Evolutionary conservation across 352 stramenopile species (phyloP).

Genomic region (Phytophthora citricola): DNA sequence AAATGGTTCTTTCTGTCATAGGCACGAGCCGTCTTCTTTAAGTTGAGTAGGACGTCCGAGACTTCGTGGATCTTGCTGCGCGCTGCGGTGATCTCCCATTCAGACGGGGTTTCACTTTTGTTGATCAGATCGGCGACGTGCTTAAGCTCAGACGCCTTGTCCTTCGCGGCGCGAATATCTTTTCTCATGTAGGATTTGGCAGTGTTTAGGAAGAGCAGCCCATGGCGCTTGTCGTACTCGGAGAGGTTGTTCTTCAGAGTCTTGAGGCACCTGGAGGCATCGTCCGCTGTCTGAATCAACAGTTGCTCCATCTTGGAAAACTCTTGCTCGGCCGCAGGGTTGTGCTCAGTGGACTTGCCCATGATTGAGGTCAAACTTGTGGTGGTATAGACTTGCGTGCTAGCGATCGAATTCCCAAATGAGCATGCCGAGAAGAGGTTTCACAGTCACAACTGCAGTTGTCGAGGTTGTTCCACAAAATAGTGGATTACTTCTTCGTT

Average conservation of each 20-base stretch:
- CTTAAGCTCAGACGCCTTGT: constrained; percentile 22
- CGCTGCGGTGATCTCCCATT: constrained; percentile 20
- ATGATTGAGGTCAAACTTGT: constrained; percentile 9
- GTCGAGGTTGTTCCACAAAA: constrained; percentile 7
- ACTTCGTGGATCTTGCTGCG: constrained; percentile 25
- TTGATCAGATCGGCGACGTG: constrained; percentile 27
- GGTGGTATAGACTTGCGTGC: neutral
- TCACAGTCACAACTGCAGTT: too few species aligned
- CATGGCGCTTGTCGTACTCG: constrained; percentile 29
- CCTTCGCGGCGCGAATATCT: constrained; percentile 28
- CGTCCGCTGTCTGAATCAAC: constrained; percentile 26
- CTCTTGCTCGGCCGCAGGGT: constrained; percentile 14
- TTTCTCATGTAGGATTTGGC: constrained; percentile 29
- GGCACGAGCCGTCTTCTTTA: constrained; percentile 27
- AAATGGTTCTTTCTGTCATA: constrained; percentile 29
- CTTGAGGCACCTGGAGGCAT: constrained; percentile 19
- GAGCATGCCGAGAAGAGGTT: neutral
- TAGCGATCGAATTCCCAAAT: constrained; percentile 17
- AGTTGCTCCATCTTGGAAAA: constrained; percentile 25
- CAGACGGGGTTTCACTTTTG: constrained; percentile 16
- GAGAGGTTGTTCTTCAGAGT: constrained; percentile 26
- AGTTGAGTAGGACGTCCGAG: constrained; percentile 8
- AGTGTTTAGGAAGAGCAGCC: constrained; percentile 33
- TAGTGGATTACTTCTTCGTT: constrained; percentile 11
- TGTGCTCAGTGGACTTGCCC: constrained; percentile 22